Base-by-base conservation (phyloP, 495 filamentous ascomycete species). In the Penicillium silybi region DNA sequence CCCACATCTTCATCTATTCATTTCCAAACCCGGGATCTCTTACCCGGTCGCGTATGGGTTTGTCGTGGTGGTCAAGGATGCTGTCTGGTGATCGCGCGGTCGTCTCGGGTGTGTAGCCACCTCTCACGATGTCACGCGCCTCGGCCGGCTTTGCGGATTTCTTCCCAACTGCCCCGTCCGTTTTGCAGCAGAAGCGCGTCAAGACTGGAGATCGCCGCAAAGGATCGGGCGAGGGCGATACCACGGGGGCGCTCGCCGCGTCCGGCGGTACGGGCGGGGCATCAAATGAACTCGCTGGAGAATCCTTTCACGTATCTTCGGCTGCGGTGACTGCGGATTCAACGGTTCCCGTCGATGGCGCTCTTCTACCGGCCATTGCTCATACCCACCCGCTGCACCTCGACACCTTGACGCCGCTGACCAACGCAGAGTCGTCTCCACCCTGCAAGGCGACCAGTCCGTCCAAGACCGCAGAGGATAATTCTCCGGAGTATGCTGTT, bases 91-190 rank as follows among this genome's bases (percentile, higher is more conserved):
- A 54, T 64, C 48, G 65, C 59, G 62, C 58, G 61, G 58, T 58
- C 51, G 59, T 64, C 46, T 64, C 56, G 64, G 70, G 72, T 68
- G 67, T 67, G 63, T 74, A 74, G 72, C 69, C 72, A 69, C 64
- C 59, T 72, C 62, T 70, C 68, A 78, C 54, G 50, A 90, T 89
- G 88, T 88, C 89, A 80, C 87, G 86, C 76, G 83, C 86, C 62
- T 78, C 84, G 61, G 86, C 87, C 76, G 84, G 87, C 66, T 93
- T 89, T 81, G 87, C 88, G 67, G 84, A 90, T 70, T 95, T 90
- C 78, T 96, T 95, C 68, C 89, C 92, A 53, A 82, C 86, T 67
- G 91, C 91, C 56, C 88, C 91, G 56, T 83, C 80, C 44, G 79
- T 85, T 53, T 76, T 86, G 29, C 74, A 76, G 54, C 77, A 78